Evolutionary conservation across 306 rosid genomes (phyloP).

Genomic region (Pyrus bretschneideri): DNA sequence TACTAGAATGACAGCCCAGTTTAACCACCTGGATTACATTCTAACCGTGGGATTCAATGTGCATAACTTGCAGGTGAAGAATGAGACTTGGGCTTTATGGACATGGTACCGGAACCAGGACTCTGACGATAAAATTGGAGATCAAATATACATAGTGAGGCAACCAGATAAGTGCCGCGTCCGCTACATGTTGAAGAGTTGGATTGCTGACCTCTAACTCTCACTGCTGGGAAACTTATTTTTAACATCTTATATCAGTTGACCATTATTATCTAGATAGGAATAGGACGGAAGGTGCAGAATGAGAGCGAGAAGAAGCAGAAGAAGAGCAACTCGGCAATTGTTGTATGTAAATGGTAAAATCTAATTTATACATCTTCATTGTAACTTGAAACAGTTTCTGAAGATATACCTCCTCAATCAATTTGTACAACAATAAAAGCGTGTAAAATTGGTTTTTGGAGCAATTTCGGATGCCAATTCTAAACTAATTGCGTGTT

Average conservation of each 20-base stretch:
- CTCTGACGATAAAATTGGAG: constrained; percentile 42
- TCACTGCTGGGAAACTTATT: background rate
- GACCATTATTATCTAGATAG: background rate
- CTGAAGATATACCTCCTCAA: no score
- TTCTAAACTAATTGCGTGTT: background rate
- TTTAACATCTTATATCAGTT: background rate
- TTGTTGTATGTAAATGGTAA: no score
- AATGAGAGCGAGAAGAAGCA: background rate
- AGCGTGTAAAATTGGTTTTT: no score
- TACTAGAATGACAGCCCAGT: background rate
- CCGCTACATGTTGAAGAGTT: constrained; percentile 8
- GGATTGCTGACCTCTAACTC: constrained; percentile 24
- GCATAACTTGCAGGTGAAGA: constrained; percentile 53
- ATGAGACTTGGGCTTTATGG: constrained; percentile 79
- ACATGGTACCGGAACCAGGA: constrained; percentile 81
- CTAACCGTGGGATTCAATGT: constrained; percentile 7
- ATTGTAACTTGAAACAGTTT: no score
- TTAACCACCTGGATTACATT: background rate
- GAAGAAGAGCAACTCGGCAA: background rate
- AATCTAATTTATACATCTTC: no score
- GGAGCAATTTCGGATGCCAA: background rate
- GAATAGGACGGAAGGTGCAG: background rate
- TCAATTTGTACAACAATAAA: no score
- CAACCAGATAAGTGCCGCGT: constrained; percentile 49
- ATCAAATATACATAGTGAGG: constrained; percentile 72